A percentile compares a stretch with the other conserved stretches of the same genome.
Conservation (phyloP, 495 filamentous ascomycete species). For the Penicillium turbatum region DNA sequence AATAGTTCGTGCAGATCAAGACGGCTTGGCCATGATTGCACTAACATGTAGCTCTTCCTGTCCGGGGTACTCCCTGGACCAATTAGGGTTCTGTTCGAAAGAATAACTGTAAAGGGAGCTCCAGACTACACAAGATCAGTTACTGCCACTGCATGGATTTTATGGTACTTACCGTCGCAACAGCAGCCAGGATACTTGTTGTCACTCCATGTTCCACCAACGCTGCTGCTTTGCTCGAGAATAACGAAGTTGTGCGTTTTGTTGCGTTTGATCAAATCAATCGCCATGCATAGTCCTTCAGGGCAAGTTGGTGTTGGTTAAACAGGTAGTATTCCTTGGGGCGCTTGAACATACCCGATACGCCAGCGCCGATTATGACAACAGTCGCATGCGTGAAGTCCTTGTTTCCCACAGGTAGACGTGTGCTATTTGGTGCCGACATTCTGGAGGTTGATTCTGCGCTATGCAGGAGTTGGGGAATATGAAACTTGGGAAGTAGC, state of each 20-base stretch:
- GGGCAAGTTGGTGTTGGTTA: neutral
- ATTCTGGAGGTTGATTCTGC: conserved; percentile 3
- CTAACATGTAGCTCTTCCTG: conserved; percentile 56
- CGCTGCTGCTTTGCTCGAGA: conserved; percentile 47
- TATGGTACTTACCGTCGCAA: conserved; percentile 40
- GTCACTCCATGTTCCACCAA: conserved; percentile 56
- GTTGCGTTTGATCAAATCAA: conserved; percentile 51
- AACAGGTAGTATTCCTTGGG: neutral
- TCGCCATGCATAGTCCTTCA: conserved; percentile 52
- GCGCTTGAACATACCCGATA: conserved; percentile 30
- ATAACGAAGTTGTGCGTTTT: conserved; percentile 54
- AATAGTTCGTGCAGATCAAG: neutral
- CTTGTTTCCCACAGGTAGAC: conserved; percentile 25
- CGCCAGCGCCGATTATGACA: conserved; percentile 52
- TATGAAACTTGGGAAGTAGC: neutral
- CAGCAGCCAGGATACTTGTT: conserved; percentile 53
- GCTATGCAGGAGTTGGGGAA: neutral
- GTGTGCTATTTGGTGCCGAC: conserved; percentile 6
- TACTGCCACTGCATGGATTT: neutral
- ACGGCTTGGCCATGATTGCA: conserved; percentile 12
- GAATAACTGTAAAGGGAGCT: conserved; percentile 58
- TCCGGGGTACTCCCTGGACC: conserved; percentile 61
- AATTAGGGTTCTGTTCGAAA: conserved; percentile 61
- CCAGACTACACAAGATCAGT: conserved; percentile 31
- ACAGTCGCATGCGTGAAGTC: conserved; percentile 45